A percentile compares a stretch with the other conserved stretches of the same genome.
phyloP scores from a whole-genome alignment of 2,329 filamentous ascomycete genomes.

The Hypoxylon rubiginosum region DNA sequence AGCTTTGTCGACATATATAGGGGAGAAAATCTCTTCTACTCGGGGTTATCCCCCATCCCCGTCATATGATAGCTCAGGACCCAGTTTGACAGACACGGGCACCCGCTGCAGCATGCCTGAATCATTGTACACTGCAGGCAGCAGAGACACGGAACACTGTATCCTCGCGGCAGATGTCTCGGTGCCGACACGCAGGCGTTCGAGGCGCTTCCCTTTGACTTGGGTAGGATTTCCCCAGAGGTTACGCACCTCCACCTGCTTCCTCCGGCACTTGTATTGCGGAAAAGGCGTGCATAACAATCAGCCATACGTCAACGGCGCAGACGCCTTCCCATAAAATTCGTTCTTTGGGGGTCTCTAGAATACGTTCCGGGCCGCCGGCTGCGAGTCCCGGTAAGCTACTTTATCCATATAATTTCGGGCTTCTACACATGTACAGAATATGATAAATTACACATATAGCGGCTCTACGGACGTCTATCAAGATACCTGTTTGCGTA shows the following conservation, averaged over 20 bases:
- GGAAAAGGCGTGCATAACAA: neutral
- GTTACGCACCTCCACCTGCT: conserved; percentile 26
- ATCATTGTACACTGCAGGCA: conserved; percentile 30
- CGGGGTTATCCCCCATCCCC: conserved; percentile 30
- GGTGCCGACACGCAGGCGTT: conserved; percentile 29
- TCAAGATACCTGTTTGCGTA: conserved; percentile 21
- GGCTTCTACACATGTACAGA: neutral
- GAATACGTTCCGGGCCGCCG: conserved; percentile 7
- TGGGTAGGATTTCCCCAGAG: conserved; percentile 32
- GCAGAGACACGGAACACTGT: conserved; percentile 32
- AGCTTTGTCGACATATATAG: conserved; percentile 26
- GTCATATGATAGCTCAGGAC: conserved; percentile 51
- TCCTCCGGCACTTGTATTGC: conserved; percentile 28
- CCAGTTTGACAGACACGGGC: conserved; percentile 36
- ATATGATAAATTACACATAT: conserved; percentile 7
- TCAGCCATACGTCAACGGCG: conserved; percentile 14
- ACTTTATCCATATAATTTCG: neutral
- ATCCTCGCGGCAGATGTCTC: conserved; percentile 39
- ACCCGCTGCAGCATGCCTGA: conserved; percentile 40
- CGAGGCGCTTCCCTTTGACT: conserved; percentile 17
- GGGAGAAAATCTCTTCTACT: neutral
- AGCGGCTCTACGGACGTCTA: conserved; percentile 30
- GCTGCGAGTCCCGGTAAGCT: conserved; percentile 25
- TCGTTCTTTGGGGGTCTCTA: conserved; percentile 4
- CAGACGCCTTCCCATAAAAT: conserved; percentile 11